Percentiles rank a stretch among this genome's conserved stretches.
These are phyloP conservation scores for Alternaria sp. DNA, from an alignment of 2,329 filamentous ascomycete species.

Conservation along the genomic window DNA sequence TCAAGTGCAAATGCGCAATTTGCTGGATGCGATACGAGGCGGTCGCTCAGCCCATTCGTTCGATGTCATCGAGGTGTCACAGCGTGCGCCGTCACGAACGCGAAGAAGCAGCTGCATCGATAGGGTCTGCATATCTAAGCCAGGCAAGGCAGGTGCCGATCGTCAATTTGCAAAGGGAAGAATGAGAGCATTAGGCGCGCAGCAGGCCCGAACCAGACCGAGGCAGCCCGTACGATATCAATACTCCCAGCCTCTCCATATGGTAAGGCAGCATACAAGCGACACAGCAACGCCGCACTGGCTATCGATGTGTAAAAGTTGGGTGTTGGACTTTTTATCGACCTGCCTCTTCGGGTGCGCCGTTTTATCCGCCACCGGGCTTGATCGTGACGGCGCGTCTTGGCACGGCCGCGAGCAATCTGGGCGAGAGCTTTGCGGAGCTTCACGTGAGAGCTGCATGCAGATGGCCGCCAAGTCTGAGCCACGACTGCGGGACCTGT, in stretches of 20 bases:
- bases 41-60: not conserved
- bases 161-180: not conserved
- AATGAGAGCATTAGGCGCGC: not conserved
- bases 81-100: not conserved
- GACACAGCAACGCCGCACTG: not conserved
- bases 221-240: not conserved
- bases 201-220: slow-evolving; percentile 3
- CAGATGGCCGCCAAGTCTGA: slow-evolving; percentile 23
- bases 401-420: slow-evolving; percentile 17
- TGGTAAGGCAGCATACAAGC: not conserved
- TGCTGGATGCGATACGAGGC: not conserved
- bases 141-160: slow-evolving; percentile 14
- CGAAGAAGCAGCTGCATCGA: slow-evolving; percentile 1
- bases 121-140: slow-evolving; percentile 1
- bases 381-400: not conserved
- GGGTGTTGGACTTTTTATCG: slow-evolving; percentile 4
- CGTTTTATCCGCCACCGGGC: slow-evolving; percentile 14
- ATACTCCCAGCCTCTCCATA: not conserved
- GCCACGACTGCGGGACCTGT: slow-evolving; percentile 14
- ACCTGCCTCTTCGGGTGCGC: slow-evolving; percentile 23
- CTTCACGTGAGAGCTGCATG: slow-evolving; percentile 9
- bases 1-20: not conserved
- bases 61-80: not conserved
- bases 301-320: slow-evolving; percentile 1
- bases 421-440: slow-evolving; percentile 10